Evolutionary conservation across 441 rosid species (phyloP), one percentile per base, ranked within the genome.

Genomic region (Metrosideros polymorpha): DNA sequence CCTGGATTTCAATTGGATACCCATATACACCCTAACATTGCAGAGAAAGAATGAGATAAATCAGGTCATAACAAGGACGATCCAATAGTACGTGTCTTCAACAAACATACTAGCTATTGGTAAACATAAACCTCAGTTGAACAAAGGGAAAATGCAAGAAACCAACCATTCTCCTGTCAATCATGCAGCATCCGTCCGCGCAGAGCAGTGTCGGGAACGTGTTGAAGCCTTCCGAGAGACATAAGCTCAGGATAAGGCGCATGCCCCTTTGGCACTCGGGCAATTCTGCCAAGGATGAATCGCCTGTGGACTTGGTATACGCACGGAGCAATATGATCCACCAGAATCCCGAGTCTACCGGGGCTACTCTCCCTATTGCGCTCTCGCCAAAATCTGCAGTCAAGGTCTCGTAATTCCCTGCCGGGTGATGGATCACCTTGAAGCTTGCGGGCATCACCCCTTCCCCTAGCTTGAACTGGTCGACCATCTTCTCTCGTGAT

Each of bases 371-470:
- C 86, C 99, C 99, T 84, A 97, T 97, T 59, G 99, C 99, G 75
- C 95, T 96, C 93, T 96, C 99, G 1, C 99, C 99, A 85, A 96
- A 97, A 91, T 97, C 99, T 66, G 99, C 98, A 10, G 94, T 94
- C 88, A 96, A 89, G 15, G 96, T 97, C 85, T 96, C 99, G 18
- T 30, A 87, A 89, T 97, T 95, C 91, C 92, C 91, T 22, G 92
- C 93, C 3, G 98, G 98, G 88, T 97, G 98, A 87, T 97, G 98
- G 86, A 91, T 93, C 71, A 97, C 99, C 87, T 97, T 95, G 89
- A 96, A 97, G 89, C 99, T 97, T 35, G 99, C 98, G 10, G 99
- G 99, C 99, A 97, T 96, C 27, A 96, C 99, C 87, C 99, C 98
- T 89, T 95, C 99, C 54, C 98, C 99, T 54, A 97, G 97, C 89